Evolutionary conservation across 805 yeast genomes (phyloP).

Genomic region (Isabelozyma pseudorhagii): DNA sequence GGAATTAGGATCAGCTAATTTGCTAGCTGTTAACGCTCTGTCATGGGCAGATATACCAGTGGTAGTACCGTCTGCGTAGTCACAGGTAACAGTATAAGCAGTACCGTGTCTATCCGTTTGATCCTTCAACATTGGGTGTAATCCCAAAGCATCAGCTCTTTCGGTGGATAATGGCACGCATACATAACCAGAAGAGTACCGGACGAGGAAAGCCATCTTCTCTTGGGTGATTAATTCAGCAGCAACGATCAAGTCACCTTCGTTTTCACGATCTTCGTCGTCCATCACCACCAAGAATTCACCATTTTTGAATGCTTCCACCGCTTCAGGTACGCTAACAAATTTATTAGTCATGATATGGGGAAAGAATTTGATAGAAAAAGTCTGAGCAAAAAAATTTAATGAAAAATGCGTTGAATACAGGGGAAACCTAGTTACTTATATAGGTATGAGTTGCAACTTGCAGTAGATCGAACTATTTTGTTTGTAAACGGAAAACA

Average conservation of each 20-base stretch:
- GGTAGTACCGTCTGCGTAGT: conserved; percentile 82
- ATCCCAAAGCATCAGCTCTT: conserved; percentile 74
- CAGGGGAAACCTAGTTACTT: background rate
- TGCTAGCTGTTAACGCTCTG: conserved; percentile 76
- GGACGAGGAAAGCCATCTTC: conserved; percentile 91
- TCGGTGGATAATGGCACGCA: conserved; percentile 83
- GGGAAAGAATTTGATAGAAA: background rate
- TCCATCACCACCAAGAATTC: conserved; percentile 95
- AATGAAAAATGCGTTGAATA: background rate
- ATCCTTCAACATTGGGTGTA: conserved; percentile 72
- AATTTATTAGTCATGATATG: conserved; percentile 23
- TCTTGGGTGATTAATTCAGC: conserved; percentile 76
- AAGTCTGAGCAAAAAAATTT: background rate
- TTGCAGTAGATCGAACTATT: background rate
- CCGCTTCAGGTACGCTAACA: conserved; percentile 63
- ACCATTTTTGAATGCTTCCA: conserved; percentile 69
- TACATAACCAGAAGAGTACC: conserved; percentile 84
- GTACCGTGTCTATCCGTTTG: conserved; percentile 87
- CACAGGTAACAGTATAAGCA: conserved; percentile 93
- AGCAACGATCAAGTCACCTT: conserved; percentile 95
- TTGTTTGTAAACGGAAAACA: background rate
- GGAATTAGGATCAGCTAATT: conserved; percentile 60
- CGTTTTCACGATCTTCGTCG: conserved; percentile 94
- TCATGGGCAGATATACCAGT: conserved; percentile 97
- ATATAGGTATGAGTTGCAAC: background rate